These are phyloP conservation scores for Neurospora sublineolata DNA, from an alignment of 495 filamentous ascomycete species.

Conservation along the genomic window DNA sequence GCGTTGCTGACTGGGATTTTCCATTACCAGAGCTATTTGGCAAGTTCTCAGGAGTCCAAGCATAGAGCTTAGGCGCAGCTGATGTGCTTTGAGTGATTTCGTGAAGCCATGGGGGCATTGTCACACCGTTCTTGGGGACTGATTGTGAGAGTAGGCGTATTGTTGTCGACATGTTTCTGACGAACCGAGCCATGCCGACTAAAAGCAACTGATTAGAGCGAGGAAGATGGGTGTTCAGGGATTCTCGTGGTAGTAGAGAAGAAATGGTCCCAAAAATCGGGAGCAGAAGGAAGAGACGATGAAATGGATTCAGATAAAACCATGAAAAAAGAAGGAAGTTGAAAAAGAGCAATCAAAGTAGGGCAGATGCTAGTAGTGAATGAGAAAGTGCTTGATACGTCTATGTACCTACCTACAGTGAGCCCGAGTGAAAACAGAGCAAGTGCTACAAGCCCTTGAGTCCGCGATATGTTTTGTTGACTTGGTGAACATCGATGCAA, in stretches of 20 bases:
- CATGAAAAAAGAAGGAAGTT: background rate
- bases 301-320: background rate
- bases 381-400: background rate
- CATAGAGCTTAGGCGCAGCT: constrained; percentile 18
- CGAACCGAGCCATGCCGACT: background rate
- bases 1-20: background rate
- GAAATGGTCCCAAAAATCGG: background rate
- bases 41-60: constrained; percentile 22
- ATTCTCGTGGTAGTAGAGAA: background rate
- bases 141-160: background rate
- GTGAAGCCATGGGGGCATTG: constrained; percentile 2
- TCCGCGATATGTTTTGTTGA: background rate
- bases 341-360: background rate
- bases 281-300: background rate
- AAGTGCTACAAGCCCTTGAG: background rate
- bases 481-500: background rate
- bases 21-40: background rate
- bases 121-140: background rate
- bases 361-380: background rate
- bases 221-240: background rate
- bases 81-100: background rate
- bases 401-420: background rate
- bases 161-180: background rate
- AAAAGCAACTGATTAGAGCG: background rate
- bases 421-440: background rate